Conservation (phyloP, 441 rosid genomes). For the Brassica balearica region DNA sequence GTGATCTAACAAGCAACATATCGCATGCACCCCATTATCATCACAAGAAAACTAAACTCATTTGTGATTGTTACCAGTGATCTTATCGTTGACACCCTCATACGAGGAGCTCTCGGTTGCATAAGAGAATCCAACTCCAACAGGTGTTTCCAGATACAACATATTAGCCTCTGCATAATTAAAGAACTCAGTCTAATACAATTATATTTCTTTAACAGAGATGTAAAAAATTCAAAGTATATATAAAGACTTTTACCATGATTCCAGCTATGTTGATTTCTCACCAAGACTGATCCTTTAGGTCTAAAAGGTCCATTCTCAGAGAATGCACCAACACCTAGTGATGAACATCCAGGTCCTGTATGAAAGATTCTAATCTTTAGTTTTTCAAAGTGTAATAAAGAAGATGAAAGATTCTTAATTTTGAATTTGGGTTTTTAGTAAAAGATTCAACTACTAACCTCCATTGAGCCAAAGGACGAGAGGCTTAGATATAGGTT, state of each 20-base stretch:
- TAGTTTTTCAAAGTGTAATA: not conserved
- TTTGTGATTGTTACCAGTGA: slow-evolving; percentile 55
- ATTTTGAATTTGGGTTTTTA: not conserved
- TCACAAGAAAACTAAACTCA: slow-evolving; percentile 7
- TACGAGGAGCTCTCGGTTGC: slow-evolving; percentile 68
- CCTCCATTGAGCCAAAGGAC: slow-evolving; percentile 99
- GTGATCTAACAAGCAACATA: slow-evolving; percentile 17
- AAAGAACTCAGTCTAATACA: not conserved
- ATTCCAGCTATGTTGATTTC: slow-evolving; percentile 89
- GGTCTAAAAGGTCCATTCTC: slow-evolving; percentile 99
- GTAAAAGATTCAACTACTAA: slow-evolving; percentile 23
- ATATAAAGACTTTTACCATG: slow-evolving; percentile 49
- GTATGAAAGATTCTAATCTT: not conserved
- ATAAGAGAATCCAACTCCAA: slow-evolving; percentile 98
- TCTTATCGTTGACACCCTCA: slow-evolving; percentile 75
- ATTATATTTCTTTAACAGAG: not conserved
- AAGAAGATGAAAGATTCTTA: not conserved
- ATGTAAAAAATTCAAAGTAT: not conserved
- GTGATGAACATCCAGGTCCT: slow-evolving; percentile 98
- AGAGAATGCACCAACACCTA: slow-evolving; percentile 96
- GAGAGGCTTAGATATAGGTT: slow-evolving; percentile 83
- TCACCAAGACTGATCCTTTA: slow-evolving; percentile 66
- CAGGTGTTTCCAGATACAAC: slow-evolving; percentile 91
- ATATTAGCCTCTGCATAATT: slow-evolving; percentile 82
- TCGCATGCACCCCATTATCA: slow-evolving; percentile 40